Evolutionary conservation across 139 green algal species (phyloP), one percentile per base, ranked within the genome.

Genomic region (Prasinococcaceae sp.): DNA sequence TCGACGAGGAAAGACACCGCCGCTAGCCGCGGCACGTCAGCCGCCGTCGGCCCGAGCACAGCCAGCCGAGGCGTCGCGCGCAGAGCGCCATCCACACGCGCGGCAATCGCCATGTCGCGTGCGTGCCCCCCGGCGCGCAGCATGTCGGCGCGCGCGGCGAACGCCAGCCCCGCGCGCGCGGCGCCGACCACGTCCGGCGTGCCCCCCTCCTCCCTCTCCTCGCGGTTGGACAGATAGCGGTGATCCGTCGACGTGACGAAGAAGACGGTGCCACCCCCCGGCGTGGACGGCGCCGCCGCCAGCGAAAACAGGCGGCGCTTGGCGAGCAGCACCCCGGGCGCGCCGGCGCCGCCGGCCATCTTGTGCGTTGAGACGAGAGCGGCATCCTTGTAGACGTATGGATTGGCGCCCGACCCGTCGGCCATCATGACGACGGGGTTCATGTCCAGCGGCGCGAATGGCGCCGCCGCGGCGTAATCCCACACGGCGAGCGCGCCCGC

Each of bases 401-500:
- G 54, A 29, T 53, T 62, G 3, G 46, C n/a, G 5, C 19, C n/a
- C 16, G 36, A 35, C 36, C 22, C 36, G 38, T 37, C 4, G 10
- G 30, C 19, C 12, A 35, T 10, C 10, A 60, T 32, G 5, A 22
- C 12, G 5, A 60, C 40, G 3, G 54, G 54, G 44, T 62, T 62
- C 55, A 63, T 63, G 33, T 63, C 55, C 5, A 65, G 10, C 28
- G 29, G 23, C 8, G 38, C 28, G 30, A 63, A 68, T 6, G 61
- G 36, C 20, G 40, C 67, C 26, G 61, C 55, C 14, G 55, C 30
- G 26, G 67, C 58, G 53, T 68, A 76, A 37, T 70, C 61, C 52
- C 52, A 76, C 17, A 66, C 52, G 8, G 67, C 52, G 4, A 71
- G 52, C 36, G 56, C 56, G 4, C 61, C 67, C 17, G 32, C 28